Percentiles rank a stretch among this genome's conserved stretches.
These are phyloP conservation scores for Pinus tabuliformis DNA, from an alignment of 75 land plant species.

Conservation along the genomic window DNA sequence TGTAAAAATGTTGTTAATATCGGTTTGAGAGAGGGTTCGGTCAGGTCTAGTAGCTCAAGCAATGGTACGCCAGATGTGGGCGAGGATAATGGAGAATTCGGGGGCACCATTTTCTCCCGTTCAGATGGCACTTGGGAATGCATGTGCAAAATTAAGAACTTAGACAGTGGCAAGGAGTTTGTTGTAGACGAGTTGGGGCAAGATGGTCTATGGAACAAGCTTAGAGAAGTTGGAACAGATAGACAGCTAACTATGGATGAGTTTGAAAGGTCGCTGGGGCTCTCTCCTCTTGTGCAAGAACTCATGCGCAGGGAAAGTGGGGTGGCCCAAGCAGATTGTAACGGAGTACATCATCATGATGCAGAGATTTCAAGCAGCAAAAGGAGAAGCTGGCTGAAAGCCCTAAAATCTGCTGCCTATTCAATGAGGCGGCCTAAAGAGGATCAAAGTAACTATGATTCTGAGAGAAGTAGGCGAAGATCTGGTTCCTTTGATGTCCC, in stretches of 20 bases:
- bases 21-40: slow-evolving; percentile 22
- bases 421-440: slow-evolving; percentile 19
- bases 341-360: slow-evolving; percentile 4
- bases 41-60: slow-evolving; percentile 7
- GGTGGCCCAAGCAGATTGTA: slow-evolving; percentile 1
- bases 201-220: slow-evolving; percentile 33
- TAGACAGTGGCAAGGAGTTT: slow-evolving; percentile 50
- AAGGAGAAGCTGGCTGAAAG: slow-evolving; percentile 56
- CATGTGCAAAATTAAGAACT: slow-evolving; percentile 37
- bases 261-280: slow-evolving; percentile 41
- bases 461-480: slow-evolving; percentile 5
- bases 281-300: slow-evolving; percentile 54
- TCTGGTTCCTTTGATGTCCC: slow-evolving; percentile 8
- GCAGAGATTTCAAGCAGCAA: neutral
- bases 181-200: slow-evolving; percentile 21
- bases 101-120: neutral
- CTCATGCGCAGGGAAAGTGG: slow-evolving; percentile 29
- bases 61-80: slow-evolving; percentile 8
- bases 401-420: slow-evolving; percentile 34
- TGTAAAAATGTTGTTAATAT: slow-evolving; percentile 12
- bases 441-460: slow-evolving; percentile 15
- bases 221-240: slow-evolving; percentile 47
- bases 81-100: slow-evolving; percentile 9
- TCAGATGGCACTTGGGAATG: slow-evolving; percentile 15
- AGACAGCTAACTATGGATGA: slow-evolving; percentile 39